These are phyloP conservation scores for Rhizopus delemar DNA, from an alignment of 371 early-diverging fungal genomes.

Conservation along the genomic window DNA sequence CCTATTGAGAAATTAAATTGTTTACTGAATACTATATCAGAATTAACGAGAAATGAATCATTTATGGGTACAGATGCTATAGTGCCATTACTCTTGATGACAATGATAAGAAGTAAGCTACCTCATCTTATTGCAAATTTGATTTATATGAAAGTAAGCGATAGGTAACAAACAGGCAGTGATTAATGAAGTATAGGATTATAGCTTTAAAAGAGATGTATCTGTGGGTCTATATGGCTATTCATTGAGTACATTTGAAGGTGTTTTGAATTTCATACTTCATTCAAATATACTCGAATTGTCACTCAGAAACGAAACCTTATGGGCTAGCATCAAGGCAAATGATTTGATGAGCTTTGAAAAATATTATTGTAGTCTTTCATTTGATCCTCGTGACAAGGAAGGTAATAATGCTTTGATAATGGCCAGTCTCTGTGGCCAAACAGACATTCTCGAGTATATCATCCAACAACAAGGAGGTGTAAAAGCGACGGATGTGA, in stretches of 20 bases:
- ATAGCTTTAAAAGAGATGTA: slow-evolving; percentile 42
- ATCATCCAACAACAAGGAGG: slow-evolving; percentile 25
- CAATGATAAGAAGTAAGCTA: slow-evolving; percentile 47
- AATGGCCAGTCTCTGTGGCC: slow-evolving; percentile 37
- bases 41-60: slow-evolving; percentile 11
- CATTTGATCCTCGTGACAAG: slow-evolving; percentile 31
- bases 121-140: slow-evolving; percentile 52
- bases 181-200: slow-evolving; percentile 30
- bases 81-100: slow-evolving; percentile 47
- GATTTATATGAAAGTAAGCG: slow-evolving; percentile 45
- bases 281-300: slow-evolving; percentile 23
- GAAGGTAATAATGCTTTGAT: slow-evolving; percentile 46
- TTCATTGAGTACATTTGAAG: slow-evolving; percentile 55
- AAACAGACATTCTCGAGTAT: slow-evolving; percentile 29
- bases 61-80: slow-evolving; percentile 42
- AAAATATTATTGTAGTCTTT: background rate
- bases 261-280: slow-evolving; percentile 46
- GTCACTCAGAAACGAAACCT: slow-evolving; percentile 34
- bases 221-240: slow-evolving; percentile 48
- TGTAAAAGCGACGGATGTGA: slow-evolving; percentile 18
- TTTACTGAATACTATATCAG: slow-evolving; percentile 35
- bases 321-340: slow-evolving; percentile 31
- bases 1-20: slow-evolving; percentile 53
- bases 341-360: slow-evolving; percentile 1
- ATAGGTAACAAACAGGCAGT: background rate